Base-by-base conservation (phyloP, 2,329 filamentous ascomycete species). In the Nigrospora oryzae region DNA sequence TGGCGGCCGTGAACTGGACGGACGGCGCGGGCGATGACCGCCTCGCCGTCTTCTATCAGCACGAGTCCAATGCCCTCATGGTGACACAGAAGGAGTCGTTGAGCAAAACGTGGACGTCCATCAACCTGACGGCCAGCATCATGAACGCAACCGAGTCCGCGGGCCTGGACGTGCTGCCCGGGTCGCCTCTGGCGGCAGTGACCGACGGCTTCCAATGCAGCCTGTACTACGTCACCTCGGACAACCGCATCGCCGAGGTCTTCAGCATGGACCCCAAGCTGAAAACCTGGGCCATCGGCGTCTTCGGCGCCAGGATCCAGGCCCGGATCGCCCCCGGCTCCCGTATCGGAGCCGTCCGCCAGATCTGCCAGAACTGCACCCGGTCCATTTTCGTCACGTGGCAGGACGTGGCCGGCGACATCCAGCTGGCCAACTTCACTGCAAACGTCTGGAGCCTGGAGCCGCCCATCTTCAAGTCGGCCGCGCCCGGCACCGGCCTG, bases 1-100 rank as follows among this genome's bases (percentile, higher is more conserved):
- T 49, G 16, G 40, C 28, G 38, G 47, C 47, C n/a, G 34, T 49
- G 31, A 47, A 47, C 42, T 49, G 47, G 47, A 49, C 47, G 8
- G 47, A 49, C 42, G 17, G 38, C 15, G 38, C 38, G 38, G 43
- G 37, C 30, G 38, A 38, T 8, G 45, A 44, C 15, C 43, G 43
- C 45, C 36, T 43, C 31, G 45, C 45, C 40, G 47, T 49, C 32
- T 47, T 47, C 38, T 49, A 46, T 38, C 47, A 49, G 45, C 42
- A 47, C 40, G 16, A 36, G 37, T 38, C 32, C 34, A 45, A 37
- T 33, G 36, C 40, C 30, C 41, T 49, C 14, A 45, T 47, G 36
- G 42, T 49, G 45, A 47, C 47, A 33, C 23, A 41, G 30, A 41
- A 36, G 17, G 45, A 49, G 39, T 45, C 45, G n/a, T 16, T 32